These are phyloP conservation scores for Kwoniella heveanensis DNA, from an alignment of 768 basidiomycete species.

Conservation along the genomic window DNA sequence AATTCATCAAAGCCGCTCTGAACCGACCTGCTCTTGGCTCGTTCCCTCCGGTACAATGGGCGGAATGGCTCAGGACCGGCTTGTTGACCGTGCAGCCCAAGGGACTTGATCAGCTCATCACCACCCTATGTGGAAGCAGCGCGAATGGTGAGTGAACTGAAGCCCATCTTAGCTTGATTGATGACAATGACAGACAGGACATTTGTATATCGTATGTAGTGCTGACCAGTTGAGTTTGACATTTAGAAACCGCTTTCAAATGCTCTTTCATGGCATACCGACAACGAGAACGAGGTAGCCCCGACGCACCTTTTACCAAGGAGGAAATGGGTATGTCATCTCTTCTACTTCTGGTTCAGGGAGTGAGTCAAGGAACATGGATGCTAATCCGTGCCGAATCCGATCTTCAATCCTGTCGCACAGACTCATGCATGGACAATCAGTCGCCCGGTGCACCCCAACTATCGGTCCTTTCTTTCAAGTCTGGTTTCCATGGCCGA, in stretches of 20 bases:
- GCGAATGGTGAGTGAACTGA: conserved; percentile 41
- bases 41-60: conserved; percentile 56
- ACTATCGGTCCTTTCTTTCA: conserved; percentile 57
- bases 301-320: conserved; percentile 42
- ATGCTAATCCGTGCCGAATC: background rate
- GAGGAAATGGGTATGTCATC: conserved; percentile 50
- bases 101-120: conserved; percentile 57
- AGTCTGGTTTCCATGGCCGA: conserved; percentile 58
- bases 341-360: background rate
- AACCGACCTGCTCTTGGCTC: conserved; percentile 58
- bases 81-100: conserved; percentile 57
- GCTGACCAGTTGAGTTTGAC: background rate
- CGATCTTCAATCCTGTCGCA: background rate
- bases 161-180: no score
- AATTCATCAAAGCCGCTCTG: conserved; percentile 56
- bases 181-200: no score
- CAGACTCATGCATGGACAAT: conserved; percentile 57
- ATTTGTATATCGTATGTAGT: no score
- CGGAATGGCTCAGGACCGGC: conserved; percentile 48
- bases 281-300: conserved; percentile 48
- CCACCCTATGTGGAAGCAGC: conserved; percentile 50
- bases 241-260: conserved; percentile 58
- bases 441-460: conserved; percentile 57
- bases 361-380: no score
- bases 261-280: conserved; percentile 57